Base-by-base conservation (phyloP, 148 eudicot genomes). In the Amaranthus cruentus region DNA sequence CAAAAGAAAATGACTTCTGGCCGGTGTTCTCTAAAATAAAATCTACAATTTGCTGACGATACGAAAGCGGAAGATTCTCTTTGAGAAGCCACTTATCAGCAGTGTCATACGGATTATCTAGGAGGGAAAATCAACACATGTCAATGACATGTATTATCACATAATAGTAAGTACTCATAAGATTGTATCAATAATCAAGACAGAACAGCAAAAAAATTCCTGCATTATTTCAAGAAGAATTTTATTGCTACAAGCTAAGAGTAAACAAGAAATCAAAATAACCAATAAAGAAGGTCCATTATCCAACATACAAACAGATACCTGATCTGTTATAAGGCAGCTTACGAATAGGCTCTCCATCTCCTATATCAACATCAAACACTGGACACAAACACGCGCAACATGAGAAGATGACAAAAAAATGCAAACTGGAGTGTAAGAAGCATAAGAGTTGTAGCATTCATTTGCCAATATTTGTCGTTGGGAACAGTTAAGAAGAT, bases 81-180 rank as follows among this genome's bases (percentile, higher is more conserved):
- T 88, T 87, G 55, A 92, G 83, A 75, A 96, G 96, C 99, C 99
- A 96, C 87, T 88, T 96, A 77, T 92, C 97, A 83, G 96, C 99
- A 55, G 86, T 83, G 68, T 74, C 86, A 82, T 92, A 96, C 64
- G 96, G 96, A 85, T 92, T 86, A 81, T 96, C 99, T 96, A 84
- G 55, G 83, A 69, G 38, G 38, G 63, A 71, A 52, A 51, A 72
- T 21, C 14, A 63, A 49, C 53, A 15, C n/a, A 70, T 48, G 55
- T 70, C 62, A 79, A 65, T 42, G 54, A 28, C 60, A 80, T 51
- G 8, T 49, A 47, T 3, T 42, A 6, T 47, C 52, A 47, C 44
- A 43, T 13, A 53, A 52, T 9, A 63, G 46, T 51, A 59, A 38
- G 4, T 21, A 67, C 49, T 65, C 48, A 55, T 4, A 73, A 62